phyloP scores from a whole-genome alignment of 495 filamentous ascomycete species.

The Monascus purpureus region DNA sequence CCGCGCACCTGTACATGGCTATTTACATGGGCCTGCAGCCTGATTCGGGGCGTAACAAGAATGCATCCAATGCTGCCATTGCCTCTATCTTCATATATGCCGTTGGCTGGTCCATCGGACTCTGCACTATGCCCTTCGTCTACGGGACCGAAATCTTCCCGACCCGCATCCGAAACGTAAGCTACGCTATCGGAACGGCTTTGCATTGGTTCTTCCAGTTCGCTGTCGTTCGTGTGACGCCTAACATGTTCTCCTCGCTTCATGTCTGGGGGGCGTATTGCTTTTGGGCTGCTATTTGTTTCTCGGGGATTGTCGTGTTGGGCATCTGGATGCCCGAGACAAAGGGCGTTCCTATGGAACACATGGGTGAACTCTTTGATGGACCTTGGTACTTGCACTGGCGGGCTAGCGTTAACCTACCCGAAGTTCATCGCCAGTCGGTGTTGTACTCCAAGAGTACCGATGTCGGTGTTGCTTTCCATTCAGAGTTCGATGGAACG shows the following conservation, averaged over 20 bases:
- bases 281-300: slow-evolving; percentile 30
- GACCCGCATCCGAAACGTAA: slow-evolving; percentile 28
- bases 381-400: slow-evolving; percentile 31
- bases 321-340: slow-evolving; percentile 36
- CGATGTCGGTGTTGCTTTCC: too few species aligned
- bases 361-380: slow-evolving; percentile 31
- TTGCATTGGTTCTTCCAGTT: slow-evolving; percentile 38
- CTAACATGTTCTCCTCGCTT: slow-evolving; percentile 30
- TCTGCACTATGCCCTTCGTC: slow-evolving; percentile 34
- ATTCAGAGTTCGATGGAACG: too few species aligned
- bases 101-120: slow-evolving; percentile 35
- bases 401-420: slow-evolving; percentile 14
- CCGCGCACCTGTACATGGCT: slow-evolving; percentile 29
- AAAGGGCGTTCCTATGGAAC: slow-evolving; percentile 28
- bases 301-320: slow-evolving; percentile 24
- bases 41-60: slow-evolving; percentile 15
- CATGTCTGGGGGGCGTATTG: slow-evolving; percentile 33
- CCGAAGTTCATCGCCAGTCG: too few species aligned
- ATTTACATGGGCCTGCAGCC: slow-evolving; percentile 29
- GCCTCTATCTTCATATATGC: slow-evolving; percentile 34
- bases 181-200: slow-evolving; percentile 29
- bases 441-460: too few species aligned
- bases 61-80: slow-evolving; percentile 28
- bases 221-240: slow-evolving; percentile 33
- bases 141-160: slow-evolving; percentile 36